A percentile compares a stretch with the other conserved stretches of the same genome.
Conservation (phyloP, 2,329 filamentous ascomycete genomes). For the Trichophyton schoenleinii region DNA sequence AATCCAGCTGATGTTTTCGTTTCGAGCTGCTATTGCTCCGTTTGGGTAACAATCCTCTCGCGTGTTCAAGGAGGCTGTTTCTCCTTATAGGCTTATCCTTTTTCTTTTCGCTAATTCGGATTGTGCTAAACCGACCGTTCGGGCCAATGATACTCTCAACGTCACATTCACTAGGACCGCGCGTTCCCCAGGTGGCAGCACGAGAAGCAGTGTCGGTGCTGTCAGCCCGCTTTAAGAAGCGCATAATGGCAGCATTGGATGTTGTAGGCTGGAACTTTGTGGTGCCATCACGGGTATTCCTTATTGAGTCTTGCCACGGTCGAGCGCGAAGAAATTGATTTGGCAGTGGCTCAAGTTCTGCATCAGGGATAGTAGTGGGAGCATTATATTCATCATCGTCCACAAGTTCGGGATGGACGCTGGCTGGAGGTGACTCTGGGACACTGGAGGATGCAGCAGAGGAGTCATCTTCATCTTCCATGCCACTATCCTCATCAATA, state of each 20-base stretch:
- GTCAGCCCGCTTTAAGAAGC: slow-evolving; percentile 37
- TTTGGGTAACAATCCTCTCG: slow-evolving; percentile 27
- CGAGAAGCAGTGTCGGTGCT: slow-evolving; percentile 44
- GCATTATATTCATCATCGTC: slow-evolving; percentile 17
- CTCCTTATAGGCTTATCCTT: slow-evolving; percentile 30
- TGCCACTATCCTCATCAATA: slow-evolving; percentile 31
- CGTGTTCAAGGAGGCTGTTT: slow-evolving; percentile 34
- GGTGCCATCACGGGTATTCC: slow-evolving; percentile 19
- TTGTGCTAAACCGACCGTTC: slow-evolving; percentile 14
- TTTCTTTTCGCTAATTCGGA: slow-evolving; percentile 17
- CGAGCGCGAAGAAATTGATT: slow-evolving; percentile 28
- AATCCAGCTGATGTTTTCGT: slow-evolving; percentile 24
- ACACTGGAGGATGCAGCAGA: slow-evolving; percentile 18
- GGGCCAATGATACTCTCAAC: slow-evolving; percentile 35
- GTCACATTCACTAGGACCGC: slow-evolving; percentile 40
- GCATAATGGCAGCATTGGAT: slow-evolving; percentile 44
- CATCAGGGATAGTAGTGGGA: slow-evolving; percentile 14
- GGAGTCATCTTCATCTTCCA: slow-evolving; percentile 24
- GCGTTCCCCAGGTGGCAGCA: slow-evolving; percentile 43
- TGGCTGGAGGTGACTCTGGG: slow-evolving; percentile 20
- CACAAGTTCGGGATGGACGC: slow-evolving; percentile 19
- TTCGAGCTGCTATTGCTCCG: slow-evolving; percentile 37
- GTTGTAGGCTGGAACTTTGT: slow-evolving; percentile 37
- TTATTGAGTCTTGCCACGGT: slow-evolving; percentile 39
- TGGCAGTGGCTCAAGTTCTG: slow-evolving; percentile 23